Evolutionary conservation across 345 rosid genomes (phyloP).

Genomic region (Populus ilicifolia): DNA sequence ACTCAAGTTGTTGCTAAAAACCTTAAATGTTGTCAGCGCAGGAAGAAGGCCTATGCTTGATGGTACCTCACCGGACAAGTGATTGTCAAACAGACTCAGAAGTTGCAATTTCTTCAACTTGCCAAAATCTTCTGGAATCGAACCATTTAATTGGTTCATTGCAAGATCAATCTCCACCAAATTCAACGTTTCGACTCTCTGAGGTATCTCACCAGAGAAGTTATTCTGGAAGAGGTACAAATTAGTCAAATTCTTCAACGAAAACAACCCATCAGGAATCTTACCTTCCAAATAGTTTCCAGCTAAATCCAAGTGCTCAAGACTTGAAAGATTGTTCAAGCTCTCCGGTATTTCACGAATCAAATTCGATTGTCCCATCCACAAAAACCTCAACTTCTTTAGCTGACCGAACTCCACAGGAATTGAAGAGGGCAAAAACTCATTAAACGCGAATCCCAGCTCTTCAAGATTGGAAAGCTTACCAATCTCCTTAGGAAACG

Average conservation of each 20-base stretch:
- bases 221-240: slow-evolving; percentile 47
- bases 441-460: slow-evolving; percentile 43
- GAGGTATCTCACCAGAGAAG: slow-evolving; percentile 58
- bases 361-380: slow-evolving; percentile 48
- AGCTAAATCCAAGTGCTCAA: slow-evolving; percentile 47
- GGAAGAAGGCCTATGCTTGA: slow-evolving; percentile 51
- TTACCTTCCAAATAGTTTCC: slow-evolving; percentile 48
- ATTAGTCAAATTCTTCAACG: slow-evolving; percentile 39
- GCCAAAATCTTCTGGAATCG: slow-evolving; percentile 70
- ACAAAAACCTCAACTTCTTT: slow-evolving; percentile 44
- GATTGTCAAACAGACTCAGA: slow-evolving; percentile 65
- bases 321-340: slow-evolving; percentile 42
- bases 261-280: slow-evolving; percentile 47
- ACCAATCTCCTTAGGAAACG: slow-evolving; percentile 75
- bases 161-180: slow-evolving; percentile 71
- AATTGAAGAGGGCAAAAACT: slow-evolving; percentile 48
- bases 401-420: slow-evolving; percentile 61
- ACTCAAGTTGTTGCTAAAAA: slow-evolving; percentile 56
- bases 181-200: slow-evolving; percentile 35
- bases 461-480: slow-evolving; percentile 53
- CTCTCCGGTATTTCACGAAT: slow-evolving; percentile 59
- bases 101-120: slow-evolving; percentile 54
- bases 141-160: slow-evolving; percentile 62
- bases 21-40: slow-evolving; percentile 23
- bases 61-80: slow-evolving; percentile 61